Evolutionary conservation across 257 asterid genomes (phyloP).

Genomic region (Solanum piurae): DNA sequence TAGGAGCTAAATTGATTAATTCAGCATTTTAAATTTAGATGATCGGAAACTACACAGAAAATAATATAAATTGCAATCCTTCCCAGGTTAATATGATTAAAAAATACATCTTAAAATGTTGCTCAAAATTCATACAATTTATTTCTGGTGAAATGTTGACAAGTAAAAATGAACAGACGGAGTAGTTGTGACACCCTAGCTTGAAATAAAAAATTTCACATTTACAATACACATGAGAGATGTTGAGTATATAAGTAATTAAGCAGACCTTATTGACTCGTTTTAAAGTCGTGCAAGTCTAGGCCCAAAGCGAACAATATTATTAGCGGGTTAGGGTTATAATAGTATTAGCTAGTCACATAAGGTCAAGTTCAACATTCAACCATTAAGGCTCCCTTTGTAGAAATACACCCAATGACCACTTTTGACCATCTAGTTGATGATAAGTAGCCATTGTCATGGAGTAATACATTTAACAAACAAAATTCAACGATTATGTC

Average conservation of each 20-base stretch:
- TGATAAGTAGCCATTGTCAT: background rate
- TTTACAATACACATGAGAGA: accelerated
- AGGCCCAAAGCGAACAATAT: background rate
- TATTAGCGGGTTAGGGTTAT: no score
- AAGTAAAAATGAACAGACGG: background rate
- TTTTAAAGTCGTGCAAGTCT: accelerated
- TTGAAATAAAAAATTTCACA: no score
- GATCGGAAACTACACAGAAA: background rate
- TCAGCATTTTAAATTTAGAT: background rate
- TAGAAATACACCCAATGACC: background rate
- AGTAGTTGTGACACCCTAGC: background rate
- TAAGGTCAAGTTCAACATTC: background rate
- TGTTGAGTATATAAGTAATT: no score
- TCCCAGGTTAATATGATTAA: background rate
- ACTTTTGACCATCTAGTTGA: background rate
- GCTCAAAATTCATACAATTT: background rate
- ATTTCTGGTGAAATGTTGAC: accelerated
- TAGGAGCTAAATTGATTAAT: background rate
- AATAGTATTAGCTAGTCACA: background rate
- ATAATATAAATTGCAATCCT: background rate
- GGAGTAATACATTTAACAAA: background rate
- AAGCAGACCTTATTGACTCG: background rate
- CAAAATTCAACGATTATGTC: background rate
- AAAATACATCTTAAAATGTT: background rate
- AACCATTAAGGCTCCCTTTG: background rate